A percentile compares a stretch with the other conserved stretches of the same genome.
These are phyloP conservation scores for Pyrenopolyporus hunteri DNA, from an alignment of 495 filamentous ascomycete species.

Conservation along the genomic window DNA sequence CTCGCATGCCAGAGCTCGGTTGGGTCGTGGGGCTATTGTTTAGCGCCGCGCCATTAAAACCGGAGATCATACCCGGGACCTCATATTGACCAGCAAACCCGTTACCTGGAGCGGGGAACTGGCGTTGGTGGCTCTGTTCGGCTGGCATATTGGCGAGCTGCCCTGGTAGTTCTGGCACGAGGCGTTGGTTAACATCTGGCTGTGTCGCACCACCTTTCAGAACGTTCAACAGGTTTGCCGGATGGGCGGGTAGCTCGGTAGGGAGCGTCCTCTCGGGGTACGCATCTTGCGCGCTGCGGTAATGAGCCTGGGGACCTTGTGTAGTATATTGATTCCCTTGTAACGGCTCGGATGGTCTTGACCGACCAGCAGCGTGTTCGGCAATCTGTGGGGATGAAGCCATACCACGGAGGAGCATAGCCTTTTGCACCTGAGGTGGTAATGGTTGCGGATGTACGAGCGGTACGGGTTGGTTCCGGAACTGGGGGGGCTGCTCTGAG, in stretches of 20 bases:
- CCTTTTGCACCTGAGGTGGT: slow-evolving; percentile 57
- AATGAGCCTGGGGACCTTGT: slow-evolving; percentile 11
- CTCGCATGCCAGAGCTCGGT: slow-evolving; percentile 16
- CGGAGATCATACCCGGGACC: slow-evolving; percentile 6
- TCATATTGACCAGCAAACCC: slow-evolving; percentile 33
- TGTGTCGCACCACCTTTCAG: slow-evolving; percentile 57
- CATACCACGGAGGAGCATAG: slow-evolving; percentile 42
- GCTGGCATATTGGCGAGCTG: slow-evolving; percentile 24
- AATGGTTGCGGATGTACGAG: slow-evolving; percentile 61
- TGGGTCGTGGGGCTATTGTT: slow-evolving; percentile 9
- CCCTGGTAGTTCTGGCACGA: slow-evolving; percentile 6
- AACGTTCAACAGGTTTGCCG: slow-evolving; percentile 65
- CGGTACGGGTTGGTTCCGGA: slow-evolving; percentile 45
- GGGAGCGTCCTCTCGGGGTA: slow-evolving; percentile 61
- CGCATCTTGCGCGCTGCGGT: not conserved
- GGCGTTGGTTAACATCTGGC: slow-evolving; percentile 6
- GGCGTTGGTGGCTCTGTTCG: slow-evolving; percentile 11
- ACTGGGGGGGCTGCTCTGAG: slow-evolving; percentile 19
- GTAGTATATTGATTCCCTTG: slow-evolving; percentile 32
- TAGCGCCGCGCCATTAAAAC: slow-evolving; percentile 5
- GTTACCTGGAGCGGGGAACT: slow-evolving; percentile 23
- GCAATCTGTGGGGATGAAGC: slow-evolving; percentile 29
- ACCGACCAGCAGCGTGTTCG: slow-evolving; percentile 14
- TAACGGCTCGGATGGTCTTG: slow-evolving; percentile 36
- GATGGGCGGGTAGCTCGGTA: slow-evolving; percentile 67